phyloP scores from a whole-genome alignment of 768 basidiomycete species.

The Panellus pusillus region DNA sequence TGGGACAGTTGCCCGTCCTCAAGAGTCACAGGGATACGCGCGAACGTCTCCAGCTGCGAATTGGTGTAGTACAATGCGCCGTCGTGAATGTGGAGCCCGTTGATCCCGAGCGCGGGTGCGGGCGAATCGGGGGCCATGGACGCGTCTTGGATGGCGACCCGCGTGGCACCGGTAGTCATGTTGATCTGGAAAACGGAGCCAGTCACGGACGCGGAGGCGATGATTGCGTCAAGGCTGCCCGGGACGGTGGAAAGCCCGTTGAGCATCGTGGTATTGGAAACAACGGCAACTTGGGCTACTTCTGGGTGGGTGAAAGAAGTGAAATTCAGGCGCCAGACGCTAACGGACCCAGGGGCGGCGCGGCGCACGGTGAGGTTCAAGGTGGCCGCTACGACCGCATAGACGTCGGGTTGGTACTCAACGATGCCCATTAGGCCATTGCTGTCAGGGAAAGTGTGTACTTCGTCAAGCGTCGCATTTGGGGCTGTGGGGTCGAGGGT shows the following conservation, averaged over 20 bases:
- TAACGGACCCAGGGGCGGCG: background rate
- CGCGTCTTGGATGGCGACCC: too few relatives aligned
- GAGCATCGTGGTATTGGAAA: background rate
- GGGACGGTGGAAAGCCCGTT: slow-evolving; percentile 1
- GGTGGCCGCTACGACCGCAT: background rate
- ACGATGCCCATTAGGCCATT: slow-evolving; percentile 11
- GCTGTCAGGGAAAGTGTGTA: slow-evolving; percentile 4
- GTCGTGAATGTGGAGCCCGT: too few relatives aligned
- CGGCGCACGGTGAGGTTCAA: background rate
- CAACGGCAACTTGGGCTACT: background rate
- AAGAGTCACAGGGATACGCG: too few relatives aligned
- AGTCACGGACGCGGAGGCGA: slow-evolving; percentile 2
- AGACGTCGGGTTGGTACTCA: slow-evolving; percentile 7
- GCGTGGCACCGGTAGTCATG: too few relatives aligned
- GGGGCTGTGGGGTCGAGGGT: slow-evolving; percentile 1
- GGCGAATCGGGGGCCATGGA: too few relatives aligned
- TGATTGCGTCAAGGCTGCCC: background rate
- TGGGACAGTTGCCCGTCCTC: too few relatives aligned
- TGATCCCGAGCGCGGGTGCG: too few relatives aligned
- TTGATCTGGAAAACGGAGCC: slow-evolving; percentile 12
- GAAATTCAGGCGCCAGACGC: slow-evolving; percentile 6
- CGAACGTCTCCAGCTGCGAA: too few relatives aligned
- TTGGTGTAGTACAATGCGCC: too few relatives aligned
- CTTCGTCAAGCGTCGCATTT: slow-evolving; percentile 3
- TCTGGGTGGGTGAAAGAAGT: background rate